Evolutionary conservation across 2,329 filamentous ascomycete genomes (phyloP).

Genomic region (Tetracladium maxilliforme): DNA sequence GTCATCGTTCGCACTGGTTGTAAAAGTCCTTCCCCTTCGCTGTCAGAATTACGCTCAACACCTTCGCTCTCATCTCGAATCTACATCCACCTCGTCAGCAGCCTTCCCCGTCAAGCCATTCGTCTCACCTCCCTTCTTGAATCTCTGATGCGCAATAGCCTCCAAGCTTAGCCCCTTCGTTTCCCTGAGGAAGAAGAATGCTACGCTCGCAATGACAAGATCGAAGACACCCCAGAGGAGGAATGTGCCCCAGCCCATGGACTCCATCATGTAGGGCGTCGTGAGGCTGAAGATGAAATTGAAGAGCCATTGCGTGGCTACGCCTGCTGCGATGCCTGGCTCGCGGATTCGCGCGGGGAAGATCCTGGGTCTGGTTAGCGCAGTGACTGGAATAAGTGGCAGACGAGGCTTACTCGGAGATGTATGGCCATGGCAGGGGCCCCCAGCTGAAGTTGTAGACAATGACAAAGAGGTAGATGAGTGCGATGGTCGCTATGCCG

Average conservation of each 20-base stretch:
- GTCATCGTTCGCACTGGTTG: no score
- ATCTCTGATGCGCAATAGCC: constrained; percentile 29
- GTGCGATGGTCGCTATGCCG: constrained; percentile 31
- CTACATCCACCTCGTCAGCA: no score
- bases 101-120: no score
- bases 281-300: constrained; percentile 33
- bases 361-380: constrained; percentile 16
- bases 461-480: constrained; percentile 40
- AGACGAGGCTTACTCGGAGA: constrained; percentile 19
- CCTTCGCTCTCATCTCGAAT: no score
- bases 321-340: constrained; percentile 30
- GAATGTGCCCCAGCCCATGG: constrained; percentile 30
- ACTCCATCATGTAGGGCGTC: constrained; percentile 33
- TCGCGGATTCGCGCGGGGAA: constrained; percentile 35
- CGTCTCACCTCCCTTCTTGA: no score
- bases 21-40: no score
- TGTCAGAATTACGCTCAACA: no score
- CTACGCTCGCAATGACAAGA: constrained; percentile 21
- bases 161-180: constrained; percentile 56
- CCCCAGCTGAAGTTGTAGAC: constrained; percentile 35
- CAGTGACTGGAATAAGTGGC: no score
- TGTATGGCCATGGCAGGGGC: constrained; percentile 33
- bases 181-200: constrained; percentile 46
- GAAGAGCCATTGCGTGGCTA: constrained; percentile 33
- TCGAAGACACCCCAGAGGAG: constrained; percentile 30